Percentiles rank a stretch among this genome's conserved stretches.
Evolutionary conservation across 2,329 filamentous ascomycete genomes (phyloP).

Genomic region (Clonostachys solani): DNA sequence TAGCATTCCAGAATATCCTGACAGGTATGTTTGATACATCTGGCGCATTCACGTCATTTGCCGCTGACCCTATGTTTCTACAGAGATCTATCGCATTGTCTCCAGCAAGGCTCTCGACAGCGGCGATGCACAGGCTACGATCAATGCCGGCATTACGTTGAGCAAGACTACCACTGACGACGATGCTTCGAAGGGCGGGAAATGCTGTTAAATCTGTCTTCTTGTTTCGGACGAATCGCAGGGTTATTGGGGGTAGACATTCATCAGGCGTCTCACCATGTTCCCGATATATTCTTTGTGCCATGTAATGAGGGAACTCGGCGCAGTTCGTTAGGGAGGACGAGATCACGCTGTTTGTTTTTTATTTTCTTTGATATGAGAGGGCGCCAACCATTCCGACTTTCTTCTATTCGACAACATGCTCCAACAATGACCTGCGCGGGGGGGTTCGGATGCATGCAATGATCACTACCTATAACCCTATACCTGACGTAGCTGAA

Average conservation of each 20-base stretch:
- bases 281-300: background rate
- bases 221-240: too few relatives aligned
- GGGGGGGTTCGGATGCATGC: conserved; percentile 24
- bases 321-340: conserved; percentile 18
- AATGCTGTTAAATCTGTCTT: conserved; percentile 64
- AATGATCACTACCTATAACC: conserved; percentile 26
- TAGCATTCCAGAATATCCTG: conserved; percentile 98
- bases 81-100: conserved; percentile 99
- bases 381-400: conserved; percentile 31
- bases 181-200: conserved; percentile 68
- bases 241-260: background rate
- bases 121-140: conserved; percentile 77
- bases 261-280: conserved; percentile 21
- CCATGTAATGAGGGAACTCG: conserved; percentile 19
- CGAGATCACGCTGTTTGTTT: conserved; percentile 11
- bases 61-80: conserved; percentile 6
- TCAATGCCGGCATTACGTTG: conserved; percentile 79
- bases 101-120: conserved; percentile 95
- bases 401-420: conserved; percentile 31
- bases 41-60: background rate
- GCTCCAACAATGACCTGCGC: conserved; percentile 23
- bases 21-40: conserved; percentile 64
- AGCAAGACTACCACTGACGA: conserved; percentile 75
- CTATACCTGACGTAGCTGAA: conserved; percentile 31
- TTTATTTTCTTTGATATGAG: conserved; percentile 28